Evolutionary conservation across 2,329 filamentous ascomycete genomes (phyloP).

Genomic region (Ophiostoma tasmaniense): DNA sequence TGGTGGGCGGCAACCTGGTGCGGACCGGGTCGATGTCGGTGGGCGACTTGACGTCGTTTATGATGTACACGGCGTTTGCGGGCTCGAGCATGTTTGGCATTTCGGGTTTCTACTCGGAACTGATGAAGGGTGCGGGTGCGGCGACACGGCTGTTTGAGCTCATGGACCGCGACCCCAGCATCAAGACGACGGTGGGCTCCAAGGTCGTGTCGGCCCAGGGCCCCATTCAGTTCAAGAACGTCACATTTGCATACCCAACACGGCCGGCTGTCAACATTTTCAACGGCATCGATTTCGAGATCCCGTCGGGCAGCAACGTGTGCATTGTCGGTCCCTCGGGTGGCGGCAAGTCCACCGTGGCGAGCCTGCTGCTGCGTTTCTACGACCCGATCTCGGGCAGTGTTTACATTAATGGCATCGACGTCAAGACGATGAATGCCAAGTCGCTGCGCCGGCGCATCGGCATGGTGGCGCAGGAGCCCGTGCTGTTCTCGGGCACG

Average conservation of each 20-base stretch:
- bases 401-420: slow-evolving; percentile 75
- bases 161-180: slow-evolving; percentile 78
- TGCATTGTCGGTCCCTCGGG: slow-evolving; percentile 95
- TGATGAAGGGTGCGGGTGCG: slow-evolving; percentile 98
- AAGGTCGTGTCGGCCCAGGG: slow-evolving; percentile 79
- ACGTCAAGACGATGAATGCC: slow-evolving; percentile 79
- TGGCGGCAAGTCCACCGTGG: slow-evolving; percentile 93
- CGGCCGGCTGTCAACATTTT: slow-evolving; percentile 88
- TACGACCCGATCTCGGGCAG: slow-evolving; percentile 72
- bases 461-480: slow-evolving; percentile 91
- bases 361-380: slow-evolving; percentile 82
- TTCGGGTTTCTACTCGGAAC: slow-evolving; percentile 91
- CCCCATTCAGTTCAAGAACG: slow-evolving; percentile 76
- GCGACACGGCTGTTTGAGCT: slow-evolving; percentile 94
- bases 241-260: slow-evolving; percentile 87
- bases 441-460: slow-evolving; percentile 89
- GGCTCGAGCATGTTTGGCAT: slow-evolving; percentile 85
- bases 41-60: slow-evolving; percentile 87
- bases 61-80: slow-evolving; percentile 93
- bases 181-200: slow-evolving; percentile 74
- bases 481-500: slow-evolving; percentile 79
- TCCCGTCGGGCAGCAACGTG: slow-evolving; percentile 87
- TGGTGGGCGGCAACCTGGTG: slow-evolving; percentile 86
- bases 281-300: slow-evolving; percentile 78
- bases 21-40: slow-evolving; percentile 77